phyloP scores from a whole-genome alignment of 441 rosid genomes.

The Flueggea neowawraea region DNA sequence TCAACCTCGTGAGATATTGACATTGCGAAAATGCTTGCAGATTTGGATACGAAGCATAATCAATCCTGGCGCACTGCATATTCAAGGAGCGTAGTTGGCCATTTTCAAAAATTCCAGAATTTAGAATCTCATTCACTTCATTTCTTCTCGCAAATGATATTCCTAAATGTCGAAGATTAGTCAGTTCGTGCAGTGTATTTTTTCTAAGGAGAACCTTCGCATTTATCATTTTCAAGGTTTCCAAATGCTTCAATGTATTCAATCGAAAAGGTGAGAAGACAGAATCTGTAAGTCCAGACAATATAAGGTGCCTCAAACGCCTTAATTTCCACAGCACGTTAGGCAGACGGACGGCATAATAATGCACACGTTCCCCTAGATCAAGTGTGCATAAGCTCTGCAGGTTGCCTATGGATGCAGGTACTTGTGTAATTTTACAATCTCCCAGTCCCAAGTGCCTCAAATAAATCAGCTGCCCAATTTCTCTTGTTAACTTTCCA shows the following conservation, averaged over 20 bases:
- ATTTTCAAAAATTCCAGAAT: not conserved
- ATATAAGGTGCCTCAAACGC: constrained; percentile 1
- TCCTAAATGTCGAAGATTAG: constrained; percentile 5
- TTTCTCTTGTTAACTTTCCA: too few relatives aligned
- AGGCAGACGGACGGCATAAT: too few relatives aligned
- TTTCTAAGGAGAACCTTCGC: not conserved
- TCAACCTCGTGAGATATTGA: not conserved
- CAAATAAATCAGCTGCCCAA: too few relatives aligned
- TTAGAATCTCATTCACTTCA: not conserved
- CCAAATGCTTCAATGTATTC: not conserved
- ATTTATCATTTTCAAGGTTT: constrained; percentile 2
- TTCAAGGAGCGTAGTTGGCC: constrained; percentile 8
- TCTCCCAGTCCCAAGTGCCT: too few relatives aligned
- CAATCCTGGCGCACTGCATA: not conserved
- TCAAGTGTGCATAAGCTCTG: too few relatives aligned
- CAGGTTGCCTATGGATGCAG: too few relatives aligned
- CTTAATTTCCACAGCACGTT: too few relatives aligned
- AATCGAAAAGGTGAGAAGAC: not conserved
- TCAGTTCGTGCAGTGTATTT: not conserved
- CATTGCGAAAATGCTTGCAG: constrained; percentile 5
- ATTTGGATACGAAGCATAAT: not conserved
- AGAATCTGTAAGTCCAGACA: too few relatives aligned
- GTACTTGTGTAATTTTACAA: too few relatives aligned
- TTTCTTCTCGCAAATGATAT: not conserved
- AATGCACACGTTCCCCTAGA: too few relatives aligned